These are phyloP conservation scores for Didymella segeticola DNA, from an alignment of 2,329 filamentous ascomycete genomes.

Conservation along the genomic window DNA sequence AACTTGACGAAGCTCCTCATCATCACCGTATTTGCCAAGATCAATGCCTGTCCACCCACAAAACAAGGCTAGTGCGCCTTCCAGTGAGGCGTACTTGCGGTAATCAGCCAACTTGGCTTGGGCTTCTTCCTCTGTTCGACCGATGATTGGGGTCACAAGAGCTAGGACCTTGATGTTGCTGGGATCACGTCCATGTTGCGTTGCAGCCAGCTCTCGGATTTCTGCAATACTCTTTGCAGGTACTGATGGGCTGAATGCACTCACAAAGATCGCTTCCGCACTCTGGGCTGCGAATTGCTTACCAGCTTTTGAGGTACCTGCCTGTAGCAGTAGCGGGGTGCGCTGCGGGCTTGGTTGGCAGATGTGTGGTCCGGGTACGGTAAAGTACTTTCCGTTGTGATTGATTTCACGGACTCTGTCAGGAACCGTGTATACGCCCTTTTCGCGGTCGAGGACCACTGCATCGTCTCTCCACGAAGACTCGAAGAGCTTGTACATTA, in stretches of 20 bases:
- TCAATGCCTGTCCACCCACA: slow-evolving; percentile 78
- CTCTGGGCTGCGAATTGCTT: slow-evolving; percentile 73
- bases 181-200: slow-evolving; percentile 64
- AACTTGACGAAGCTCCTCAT: slow-evolving; percentile 68
- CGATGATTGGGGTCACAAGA: slow-evolving; percentile 70
- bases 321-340: slow-evolving; percentile 73
- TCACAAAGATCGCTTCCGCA: slow-evolving; percentile 73
- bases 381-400: slow-evolving; percentile 70
- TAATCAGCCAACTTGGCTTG: slow-evolving; percentile 68
- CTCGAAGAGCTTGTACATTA: slow-evolving; percentile 73
- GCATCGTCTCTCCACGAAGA: slow-evolving; percentile 73
- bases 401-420: slow-evolving; percentile 68
- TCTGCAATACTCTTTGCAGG: slow-evolving; percentile 69
- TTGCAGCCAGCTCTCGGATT: slow-evolving; percentile 63
- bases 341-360: slow-evolving; percentile 71
- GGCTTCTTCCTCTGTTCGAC: slow-evolving; percentile 70
- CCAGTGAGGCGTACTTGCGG: slow-evolving; percentile 66
- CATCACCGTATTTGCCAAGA: slow-evolving; percentile 65
- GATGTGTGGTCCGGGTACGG: slow-evolving; percentile 70
- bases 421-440: slow-evolving; percentile 66
- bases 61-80: slow-evolving; percentile 73
- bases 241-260: slow-evolving; percentile 36
- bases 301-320: slow-evolving; percentile 70
- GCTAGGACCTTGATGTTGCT: slow-evolving; percentile 71
- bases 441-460: slow-evolving; percentile 64